These are phyloP conservation scores for Cornus florida DNA, from an alignment of 148 eudicot species.

Conservation along the genomic window DNA sequence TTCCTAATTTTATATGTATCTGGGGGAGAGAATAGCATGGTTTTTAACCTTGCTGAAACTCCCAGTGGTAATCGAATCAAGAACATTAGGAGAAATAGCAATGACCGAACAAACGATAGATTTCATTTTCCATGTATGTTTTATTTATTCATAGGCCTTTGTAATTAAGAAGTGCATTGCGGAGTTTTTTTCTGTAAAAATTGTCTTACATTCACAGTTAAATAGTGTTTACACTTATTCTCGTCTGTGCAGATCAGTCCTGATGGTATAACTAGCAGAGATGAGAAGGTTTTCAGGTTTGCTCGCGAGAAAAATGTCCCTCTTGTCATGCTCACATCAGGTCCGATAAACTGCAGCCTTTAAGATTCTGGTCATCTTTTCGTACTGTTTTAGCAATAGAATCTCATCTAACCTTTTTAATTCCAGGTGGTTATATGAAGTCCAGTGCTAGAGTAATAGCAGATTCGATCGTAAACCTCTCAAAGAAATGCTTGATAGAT, in stretches of 20 bases:
- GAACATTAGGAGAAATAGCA: not conserved
- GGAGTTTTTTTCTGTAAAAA: not conserved
- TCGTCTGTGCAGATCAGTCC: constrained; percentile 65
- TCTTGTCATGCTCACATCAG: constrained; percentile 94
- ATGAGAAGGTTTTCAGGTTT: constrained; percentile 85
- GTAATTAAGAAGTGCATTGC: not conserved
- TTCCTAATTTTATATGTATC: too few species aligned
- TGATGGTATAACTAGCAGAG: constrained; percentile 69
- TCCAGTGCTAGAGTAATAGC: constrained; percentile 91
- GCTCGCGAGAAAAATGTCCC: constrained; percentile 71
- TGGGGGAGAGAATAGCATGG: not conserved
- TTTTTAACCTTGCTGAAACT: not conserved
- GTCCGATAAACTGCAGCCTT: constrained; percentile 25
- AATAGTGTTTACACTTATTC: not conserved
- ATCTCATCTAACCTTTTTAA: not conserved
- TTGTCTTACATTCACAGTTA: not conserved
- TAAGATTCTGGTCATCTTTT: not conserved
- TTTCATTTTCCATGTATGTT: too few species aligned
- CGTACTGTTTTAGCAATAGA: not conserved
- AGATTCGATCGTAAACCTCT: constrained; percentile 76
- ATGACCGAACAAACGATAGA: too few species aligned
- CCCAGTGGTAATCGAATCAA: not conserved
- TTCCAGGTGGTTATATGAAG: constrained; percentile 92
- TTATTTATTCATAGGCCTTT: not conserved
- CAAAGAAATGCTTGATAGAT: constrained; percentile 64